Evolutionary conservation across 116 monocot genomes (phyloP), one percentile per base, ranked within the genome.

Genomic region (Trichopus zeylanicus): DNA sequence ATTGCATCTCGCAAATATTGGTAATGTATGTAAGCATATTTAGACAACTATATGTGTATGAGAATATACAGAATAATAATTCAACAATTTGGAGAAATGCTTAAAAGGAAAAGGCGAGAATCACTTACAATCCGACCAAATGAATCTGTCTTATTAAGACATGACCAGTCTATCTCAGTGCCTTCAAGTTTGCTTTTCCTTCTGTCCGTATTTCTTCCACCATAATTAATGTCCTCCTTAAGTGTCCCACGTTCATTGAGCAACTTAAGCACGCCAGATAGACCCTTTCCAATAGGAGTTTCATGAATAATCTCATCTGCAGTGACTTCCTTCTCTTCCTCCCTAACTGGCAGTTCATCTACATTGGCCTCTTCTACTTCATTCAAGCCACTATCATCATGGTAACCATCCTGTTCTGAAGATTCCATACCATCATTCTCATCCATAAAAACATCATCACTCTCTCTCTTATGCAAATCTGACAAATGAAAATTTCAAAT

Each of bases 181-280:
- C 95, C 95, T 27, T 81, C 81, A 70, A 97, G 83, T 48, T 97
- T 97, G 63, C 95, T 97, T 62, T 90, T 97, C 75, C 87, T 97
- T 65, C 90, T 97, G 57, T 97, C 95, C 87, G 87, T 97, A 46
- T 80, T 97, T 77, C 95, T 84, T 7, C 90, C 95, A 42, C 95
- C 95, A 90, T 78, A 97, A 51, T 97, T 84, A 13, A 90, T 77
- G 42, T 73, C 78, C 63, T 97, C 95, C 33, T 90, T 97, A 19
- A 90, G 76, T 49, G 94, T 80, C 25, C 94, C 94, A 46, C 95
- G 76, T 3, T 97, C 87, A 53, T 97, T 83, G 32, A 90, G 81
- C 59, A 97, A 72, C 79, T 87, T 87, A 51, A 97, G 71, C 3
- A 84, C 95, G 56, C 90, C 84, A 29, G 87, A 70, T 65, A 97